A percentile compares a stretch with the other conserved stretches of the same genome.
phyloP scores from a whole-genome alignment of 2,329 filamentous ascomycete species.

The Kalmusia sp. region DNA sequence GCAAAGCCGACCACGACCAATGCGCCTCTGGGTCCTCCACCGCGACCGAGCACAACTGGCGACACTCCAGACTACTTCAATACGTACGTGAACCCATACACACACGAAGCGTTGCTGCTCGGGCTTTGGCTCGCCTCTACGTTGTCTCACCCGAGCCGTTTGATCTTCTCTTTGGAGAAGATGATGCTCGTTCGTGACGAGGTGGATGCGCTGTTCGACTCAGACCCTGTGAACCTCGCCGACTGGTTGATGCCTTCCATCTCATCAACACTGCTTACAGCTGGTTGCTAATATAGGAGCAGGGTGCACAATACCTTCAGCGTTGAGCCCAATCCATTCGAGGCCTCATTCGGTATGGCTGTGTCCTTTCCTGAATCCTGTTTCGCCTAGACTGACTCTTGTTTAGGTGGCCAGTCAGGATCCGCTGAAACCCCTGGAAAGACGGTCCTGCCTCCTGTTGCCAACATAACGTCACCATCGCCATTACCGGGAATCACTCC shows the following conservation, averaged over 20 bases:
- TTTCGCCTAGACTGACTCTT: background rate
- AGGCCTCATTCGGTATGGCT: slow-evolving; percentile 81
- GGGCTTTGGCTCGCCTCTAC: background rate
- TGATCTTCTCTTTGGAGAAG: background rate
- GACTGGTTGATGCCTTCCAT: slow-evolving; percentile 6
- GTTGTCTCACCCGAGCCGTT: background rate
- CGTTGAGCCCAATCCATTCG: slow-evolving; percentile 94
- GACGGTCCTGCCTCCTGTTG: slow-evolving; percentile 84
- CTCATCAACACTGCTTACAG: background rate
- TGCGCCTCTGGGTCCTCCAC: slow-evolving; percentile 60
- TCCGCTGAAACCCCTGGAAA: slow-evolving; percentile 76
- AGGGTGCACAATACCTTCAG: slow-evolving; percentile 62
- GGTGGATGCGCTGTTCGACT: background rate
- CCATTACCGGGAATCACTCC: slow-evolving; percentile 76
- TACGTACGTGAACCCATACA: slow-evolving; percentile 24
- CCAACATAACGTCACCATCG: slow-evolving; percentile 86
- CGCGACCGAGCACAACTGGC: slow-evolving; percentile 48
- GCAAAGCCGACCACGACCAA: slow-evolving; percentile 48
- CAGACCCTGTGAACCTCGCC: background rate
- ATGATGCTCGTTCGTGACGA: background rate
- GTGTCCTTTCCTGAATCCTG: background rate
- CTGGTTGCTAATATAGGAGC: slow-evolving; percentile 4
- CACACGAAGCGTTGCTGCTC: background rate
- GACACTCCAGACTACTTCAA: slow-evolving; percentile 61
- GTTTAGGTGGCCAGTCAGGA: slow-evolving; percentile 1